phyloP scores from a whole-genome alignment of 2,329 filamentous ascomycete species.

The Shiraia sp. region DNA sequence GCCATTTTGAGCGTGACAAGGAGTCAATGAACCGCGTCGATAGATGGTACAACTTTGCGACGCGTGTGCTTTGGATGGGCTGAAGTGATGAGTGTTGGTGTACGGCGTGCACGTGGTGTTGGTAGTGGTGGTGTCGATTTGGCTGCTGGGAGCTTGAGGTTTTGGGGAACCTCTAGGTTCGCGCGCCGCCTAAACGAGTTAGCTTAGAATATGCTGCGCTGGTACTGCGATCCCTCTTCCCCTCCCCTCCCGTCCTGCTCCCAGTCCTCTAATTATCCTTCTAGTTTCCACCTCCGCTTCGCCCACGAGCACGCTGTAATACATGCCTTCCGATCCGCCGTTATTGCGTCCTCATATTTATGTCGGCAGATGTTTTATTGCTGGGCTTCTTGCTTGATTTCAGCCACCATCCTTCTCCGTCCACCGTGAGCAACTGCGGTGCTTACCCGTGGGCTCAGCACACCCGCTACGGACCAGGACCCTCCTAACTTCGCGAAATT shows the following conservation, averaged over 20 bases:
- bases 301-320: background rate
- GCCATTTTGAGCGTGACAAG: constrained; percentile 34
- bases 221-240: background rate
- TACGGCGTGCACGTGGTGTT: constrained; percentile 1
- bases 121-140: constrained; percentile 6
- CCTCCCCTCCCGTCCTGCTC: no score
- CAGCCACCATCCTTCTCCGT: no score
- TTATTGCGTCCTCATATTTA: background rate
- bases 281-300: constrained; percentile 4
- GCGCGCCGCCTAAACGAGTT: no score
- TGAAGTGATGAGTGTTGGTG: background rate
- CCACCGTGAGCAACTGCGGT: no score
- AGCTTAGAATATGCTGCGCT: constrained; percentile 7
- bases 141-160: constrained; percentile 17
- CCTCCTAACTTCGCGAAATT: no score
- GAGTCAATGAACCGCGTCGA: constrained; percentile 11
- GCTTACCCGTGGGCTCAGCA: no score
- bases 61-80: background rate
- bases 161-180: constrained; percentile 16
- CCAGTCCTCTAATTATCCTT: no score
- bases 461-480: no score
- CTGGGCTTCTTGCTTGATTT: no score
- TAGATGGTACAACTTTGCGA: no score
- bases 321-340: background rate
- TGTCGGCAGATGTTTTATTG: no score